Percentiles rank a stretch among this genome's conserved stretches.
Evolutionary conservation across 208 protist genomes (phyloP).

Genomic region (Crithidia fasciculata): DNA sequence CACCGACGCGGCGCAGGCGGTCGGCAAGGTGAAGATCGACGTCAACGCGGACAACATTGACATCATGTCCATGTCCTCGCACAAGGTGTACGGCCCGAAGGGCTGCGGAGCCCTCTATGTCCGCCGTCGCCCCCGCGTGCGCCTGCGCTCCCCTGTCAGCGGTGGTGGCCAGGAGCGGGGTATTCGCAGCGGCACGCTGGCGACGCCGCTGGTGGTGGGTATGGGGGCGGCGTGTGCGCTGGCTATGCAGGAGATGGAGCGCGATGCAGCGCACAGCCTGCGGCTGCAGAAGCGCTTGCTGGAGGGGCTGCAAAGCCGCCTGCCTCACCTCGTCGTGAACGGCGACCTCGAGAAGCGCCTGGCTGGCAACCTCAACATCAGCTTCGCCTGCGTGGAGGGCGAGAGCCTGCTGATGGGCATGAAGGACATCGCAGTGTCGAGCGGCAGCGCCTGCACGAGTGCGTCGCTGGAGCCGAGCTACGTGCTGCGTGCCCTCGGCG

Average conservation of each 20-base stretch:
- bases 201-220: conserved; percentile 94
- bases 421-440: conserved; percentile 96
- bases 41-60: conserved; percentile 98
- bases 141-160: conserved; percentile 96
- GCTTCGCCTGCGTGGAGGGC: conserved; percentile 99
- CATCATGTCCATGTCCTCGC: conserved; percentile 97
- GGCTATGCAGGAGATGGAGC: conserved; percentile 94
- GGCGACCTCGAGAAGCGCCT: conserved; percentile 93
- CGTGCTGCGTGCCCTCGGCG: conserved; percentile 98
- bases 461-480: conserved; percentile 99
- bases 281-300: conserved; percentile 87
- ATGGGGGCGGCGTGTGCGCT: conserved; percentile 94
- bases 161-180: conserved; percentile 99
- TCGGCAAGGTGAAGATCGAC: conserved; percentile 98
- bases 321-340: conserved; percentile 94
- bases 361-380: conserved; percentile 98
- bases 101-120: conserved; percentile 92
- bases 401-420: conserved; percentile 99
- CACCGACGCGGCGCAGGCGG: conserved; percentile 96
- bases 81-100: conserved; percentile 99
- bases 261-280: conserved; percentile 88
- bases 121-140: conserved; percentile 94
- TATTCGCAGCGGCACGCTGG: conserved; percentile 95
- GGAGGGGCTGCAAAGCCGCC: conserved; percentile 78
- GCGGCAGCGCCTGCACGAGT: conserved; percentile 98